phyloP scores from a whole-genome alignment of 176 grass and related monocot genomes.

The Triticum monococcum region DNA sequence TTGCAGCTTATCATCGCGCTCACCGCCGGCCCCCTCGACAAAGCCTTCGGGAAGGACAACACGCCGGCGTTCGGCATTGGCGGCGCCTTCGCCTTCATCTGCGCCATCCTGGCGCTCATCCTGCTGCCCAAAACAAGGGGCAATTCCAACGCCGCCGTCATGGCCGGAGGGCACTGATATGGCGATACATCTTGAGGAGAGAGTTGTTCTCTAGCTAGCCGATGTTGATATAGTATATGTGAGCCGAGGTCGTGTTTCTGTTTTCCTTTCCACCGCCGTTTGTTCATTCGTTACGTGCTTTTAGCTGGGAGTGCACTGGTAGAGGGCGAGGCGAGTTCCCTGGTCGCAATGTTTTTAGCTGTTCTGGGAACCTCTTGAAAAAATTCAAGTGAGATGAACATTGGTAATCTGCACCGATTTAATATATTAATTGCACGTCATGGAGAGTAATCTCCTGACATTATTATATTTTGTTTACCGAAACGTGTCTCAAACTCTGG shows the following conservation, averaged over 20 bases:
- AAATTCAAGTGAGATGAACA: neutral
- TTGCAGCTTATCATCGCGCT: constrained; percentile 44
- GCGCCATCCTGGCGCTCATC: constrained; percentile 28
- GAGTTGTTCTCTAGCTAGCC: neutral
- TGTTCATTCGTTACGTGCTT: too few species aligned
- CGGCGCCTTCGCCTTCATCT: constrained; percentile 41
- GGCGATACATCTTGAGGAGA: neutral
- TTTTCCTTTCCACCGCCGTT: neutral
- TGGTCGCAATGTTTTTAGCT: neutral
- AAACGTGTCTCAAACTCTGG: neutral
- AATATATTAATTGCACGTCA: neutral
- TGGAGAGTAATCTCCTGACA: neutral
- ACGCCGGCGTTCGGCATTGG: constrained; percentile 45
- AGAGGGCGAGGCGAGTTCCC: neutral
- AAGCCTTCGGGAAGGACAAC: constrained; percentile 46
- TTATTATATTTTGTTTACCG: neutral
- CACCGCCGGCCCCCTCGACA: constrained; percentile 42
- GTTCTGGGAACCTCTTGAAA: neutral
- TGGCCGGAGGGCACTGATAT: constrained; percentile 40
- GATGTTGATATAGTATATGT: neutral
- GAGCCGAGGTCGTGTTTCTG: neutral
- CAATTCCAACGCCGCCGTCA: neutral
- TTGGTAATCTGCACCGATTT: neutral
- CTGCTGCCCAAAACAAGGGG: constrained; percentile 42
- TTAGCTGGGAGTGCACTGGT: neutral